Percentiles rank a stretch among this genome's conserved stretches.
Conservation (phyloP, 1,284 basidiomycete species). For the Dichomitus squalens region DNA sequence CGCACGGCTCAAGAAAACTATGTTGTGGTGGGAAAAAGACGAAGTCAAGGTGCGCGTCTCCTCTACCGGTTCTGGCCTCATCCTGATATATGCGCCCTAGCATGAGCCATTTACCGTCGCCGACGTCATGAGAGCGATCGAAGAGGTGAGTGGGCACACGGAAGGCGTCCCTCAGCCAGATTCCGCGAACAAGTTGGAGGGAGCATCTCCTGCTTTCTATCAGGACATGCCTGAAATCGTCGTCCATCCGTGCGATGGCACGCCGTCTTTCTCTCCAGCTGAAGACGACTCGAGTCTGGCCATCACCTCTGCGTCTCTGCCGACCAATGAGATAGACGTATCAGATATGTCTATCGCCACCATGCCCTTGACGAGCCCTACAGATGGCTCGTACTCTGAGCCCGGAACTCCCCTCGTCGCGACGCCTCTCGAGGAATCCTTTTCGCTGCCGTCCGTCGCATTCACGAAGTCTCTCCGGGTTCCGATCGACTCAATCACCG, state of each 20-base stretch:
- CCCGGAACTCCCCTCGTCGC: neutral
- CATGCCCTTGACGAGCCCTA: neutral
- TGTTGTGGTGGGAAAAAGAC: neutral
- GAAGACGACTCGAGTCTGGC: neutral
- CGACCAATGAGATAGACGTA: neutral
- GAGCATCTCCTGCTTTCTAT: neutral
- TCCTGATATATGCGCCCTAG: neutral
- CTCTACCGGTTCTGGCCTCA: neutral
- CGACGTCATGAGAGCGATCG: neutral
- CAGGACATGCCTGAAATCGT: neutral
- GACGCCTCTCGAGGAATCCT: neutral
- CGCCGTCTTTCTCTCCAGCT: neutral
- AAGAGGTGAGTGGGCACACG: neutral
- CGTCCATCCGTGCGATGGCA: conserved; percentile 6
- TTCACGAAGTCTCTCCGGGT: neutral
- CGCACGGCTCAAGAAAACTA: neutral
- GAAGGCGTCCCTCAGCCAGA: neutral
- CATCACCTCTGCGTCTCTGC: neutral
- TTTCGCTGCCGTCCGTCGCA: neutral
- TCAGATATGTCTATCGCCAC: neutral
- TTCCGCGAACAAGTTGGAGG: neutral
- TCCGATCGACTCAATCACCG: neutral
- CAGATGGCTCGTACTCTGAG: neutral
- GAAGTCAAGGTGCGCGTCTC: neutral
- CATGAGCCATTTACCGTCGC: conserved; percentile 2